Conservation (phyloP, 768 basidiomycete species). For the Amanita fuliginea region DNA sequence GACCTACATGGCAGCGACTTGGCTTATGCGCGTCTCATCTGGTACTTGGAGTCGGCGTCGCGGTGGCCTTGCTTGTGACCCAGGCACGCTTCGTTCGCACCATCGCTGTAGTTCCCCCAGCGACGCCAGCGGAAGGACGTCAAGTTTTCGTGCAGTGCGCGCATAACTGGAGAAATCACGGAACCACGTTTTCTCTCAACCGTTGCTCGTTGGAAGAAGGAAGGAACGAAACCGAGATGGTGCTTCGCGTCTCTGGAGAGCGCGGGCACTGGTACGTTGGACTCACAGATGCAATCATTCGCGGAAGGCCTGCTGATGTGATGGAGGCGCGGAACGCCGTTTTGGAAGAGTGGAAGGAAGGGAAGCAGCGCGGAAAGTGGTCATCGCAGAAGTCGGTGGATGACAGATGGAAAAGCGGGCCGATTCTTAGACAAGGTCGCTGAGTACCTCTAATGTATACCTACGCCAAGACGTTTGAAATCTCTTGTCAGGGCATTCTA, state of each 20-base stretch:
- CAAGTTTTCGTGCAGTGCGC: constrained; percentile 20
- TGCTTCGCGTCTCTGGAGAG: constrained; percentile 18
- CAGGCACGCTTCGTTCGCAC: constrained; percentile 22
- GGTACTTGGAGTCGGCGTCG: constrained; percentile 18
- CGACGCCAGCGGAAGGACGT: constrained; percentile 9
- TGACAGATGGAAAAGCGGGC: constrained; percentile 19
- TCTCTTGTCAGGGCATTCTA: no score
- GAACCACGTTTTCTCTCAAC: constrained; percentile 15
- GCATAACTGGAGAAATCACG: constrained; percentile 18
- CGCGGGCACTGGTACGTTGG: constrained; percentile 25
- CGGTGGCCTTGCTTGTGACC: constrained; percentile 18
- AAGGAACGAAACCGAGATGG: constrained; percentile 21
- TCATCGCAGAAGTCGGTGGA: constrained; percentile 6
- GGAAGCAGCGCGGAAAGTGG: constrained; percentile 9
- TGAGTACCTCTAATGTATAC: not conserved
- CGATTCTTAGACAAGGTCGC: constrained; percentile 10
- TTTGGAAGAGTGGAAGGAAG: constrained; percentile 15
- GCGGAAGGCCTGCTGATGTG: constrained; percentile 12
- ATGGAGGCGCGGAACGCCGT: constrained; percentile 17
- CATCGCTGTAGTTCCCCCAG: constrained; percentile 15
- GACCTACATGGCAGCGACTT: constrained; percentile 23
- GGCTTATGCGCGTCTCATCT: constrained; percentile 19
- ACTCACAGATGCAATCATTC: constrained; percentile 16
- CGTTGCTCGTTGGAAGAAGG: constrained; percentile 19
- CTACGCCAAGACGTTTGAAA: no score